phyloP scores from a whole-genome alignment of 2,329 filamentous ascomycete species.

The Fulvia fulva region DNA sequence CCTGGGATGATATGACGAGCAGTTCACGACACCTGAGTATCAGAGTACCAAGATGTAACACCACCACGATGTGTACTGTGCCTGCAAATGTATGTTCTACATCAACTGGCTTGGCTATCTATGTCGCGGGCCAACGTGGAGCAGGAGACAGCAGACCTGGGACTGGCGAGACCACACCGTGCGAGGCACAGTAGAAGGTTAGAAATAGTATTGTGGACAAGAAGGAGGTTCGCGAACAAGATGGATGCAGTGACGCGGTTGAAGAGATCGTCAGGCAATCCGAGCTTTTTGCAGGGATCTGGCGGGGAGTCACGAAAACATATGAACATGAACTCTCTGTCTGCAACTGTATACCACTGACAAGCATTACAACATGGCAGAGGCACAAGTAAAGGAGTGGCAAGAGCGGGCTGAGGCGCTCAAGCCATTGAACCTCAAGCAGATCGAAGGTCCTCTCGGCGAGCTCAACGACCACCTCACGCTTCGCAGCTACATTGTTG shows the following conservation, averaged over 20 bases:
- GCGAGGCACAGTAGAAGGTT: too few species aligned
- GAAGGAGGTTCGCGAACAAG: too few species aligned
- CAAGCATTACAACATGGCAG: not conserved
- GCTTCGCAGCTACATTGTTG: conserved; percentile 79
- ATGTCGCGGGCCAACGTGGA: too few species aligned
- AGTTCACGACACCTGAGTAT: too few species aligned
- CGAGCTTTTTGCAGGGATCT: not conserved
- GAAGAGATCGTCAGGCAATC: not conserved
- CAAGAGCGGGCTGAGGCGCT: conserved; percentile 51
- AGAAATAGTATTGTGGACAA: too few species aligned
- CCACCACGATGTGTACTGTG: too few species aligned
- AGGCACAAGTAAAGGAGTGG: conserved; percentile 49
- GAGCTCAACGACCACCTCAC: conserved; percentile 84
- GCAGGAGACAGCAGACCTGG: too few species aligned
- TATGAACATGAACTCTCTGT: not conserved
- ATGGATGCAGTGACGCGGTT: not conserved
- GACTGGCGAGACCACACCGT: too few species aligned
- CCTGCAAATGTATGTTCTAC: too few species aligned
- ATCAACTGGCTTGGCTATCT: too few species aligned
- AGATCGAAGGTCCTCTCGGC: conserved; percentile 66
- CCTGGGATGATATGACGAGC: too few species aligned
- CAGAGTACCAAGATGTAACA: too few species aligned
- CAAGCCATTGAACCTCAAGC: conserved; percentile 69
- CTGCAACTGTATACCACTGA: not conserved
- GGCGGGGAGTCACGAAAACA: not conserved